Base-by-base conservation (phyloP, 441 rosid species). In the Gossypium lobatum region DNA sequence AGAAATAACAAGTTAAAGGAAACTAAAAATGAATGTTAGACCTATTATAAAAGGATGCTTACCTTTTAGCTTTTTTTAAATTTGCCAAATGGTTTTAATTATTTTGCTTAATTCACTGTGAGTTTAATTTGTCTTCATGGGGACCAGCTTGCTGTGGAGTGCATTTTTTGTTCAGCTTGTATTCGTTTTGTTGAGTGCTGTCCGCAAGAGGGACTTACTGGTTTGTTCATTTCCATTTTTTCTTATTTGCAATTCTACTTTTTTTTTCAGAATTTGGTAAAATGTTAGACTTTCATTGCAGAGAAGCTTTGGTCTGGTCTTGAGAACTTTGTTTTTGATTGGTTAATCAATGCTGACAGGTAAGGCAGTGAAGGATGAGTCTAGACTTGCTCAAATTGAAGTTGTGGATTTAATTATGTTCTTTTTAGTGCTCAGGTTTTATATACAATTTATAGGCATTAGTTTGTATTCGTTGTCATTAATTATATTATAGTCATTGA, bases 271-370 rank as follows among this genome's bases (percentile, higher is more conserved):
- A 60, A 64, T 77, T 75, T 26, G 73, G 3, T 76, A 53, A 62
- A 50, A 68, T 78, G 45, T 21, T 64, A 79, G 72, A 60, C 73
- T 77, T 73, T 70, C 58, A 59, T 81, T 80, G 87, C 94, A 95
- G 99, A 95, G 87, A 93, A 85, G 85, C 99, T 95, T 57, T 95
- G 99, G 98, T 91, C 92, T 78, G 99, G 98, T 79, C 98, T 95
- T 80, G 99, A 95, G 83, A 93, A 88, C 82, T 95, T 95, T 87
- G 97, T 91, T 80, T 95, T 95, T 79, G 98, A 95, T 79, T 95
- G 99, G 99, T 85, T 95, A 34, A 95, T 95, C 72, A 93, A 95
- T 80, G 99, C 99, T 23, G 98, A 95, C 86, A 89, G 97, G 99
- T 93, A 83, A 76, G 81, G 79, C 76, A 82, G 46, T 60, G 53